Base-by-base conservation (phyloP, 345 rosid species). In the Eucalyptus regnans region DNA sequence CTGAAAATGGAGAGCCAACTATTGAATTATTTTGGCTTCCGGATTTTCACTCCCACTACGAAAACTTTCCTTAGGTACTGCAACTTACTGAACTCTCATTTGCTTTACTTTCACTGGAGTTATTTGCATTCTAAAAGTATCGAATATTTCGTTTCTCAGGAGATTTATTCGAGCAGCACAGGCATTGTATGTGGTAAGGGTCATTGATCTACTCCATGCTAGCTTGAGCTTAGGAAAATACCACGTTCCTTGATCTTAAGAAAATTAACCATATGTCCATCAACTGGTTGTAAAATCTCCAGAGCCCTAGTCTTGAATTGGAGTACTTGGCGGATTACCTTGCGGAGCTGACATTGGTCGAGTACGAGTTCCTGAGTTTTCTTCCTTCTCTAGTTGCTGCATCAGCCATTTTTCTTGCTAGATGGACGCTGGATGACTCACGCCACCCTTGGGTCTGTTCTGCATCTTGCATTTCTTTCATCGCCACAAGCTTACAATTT, bases 81-180 rank as follows among this genome's bases (percentile, higher is more conserved):
- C 9, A 85, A 25, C 48, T 64, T 81, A 68, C 33, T 33, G 18
- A 66, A 31, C 18, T 25, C 80, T 89, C 83, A 27, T 54, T 89
- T 41, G 27, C 66, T 76, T 20, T 41, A 20, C 29, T 41, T 76
- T 66, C 64, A 37, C 3, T 48, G 43, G 23, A 58, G 23, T 60
- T 50, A 50, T 43, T 86, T 79, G 46, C 89, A 43, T 86, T 22
- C 52, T 52, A 48, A 56, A 79, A 68, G 5, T 50, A 49, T 15
- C 50, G 31, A 41, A 51, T 20, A 29, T 33, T 48, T 48, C 27
- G 86, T 31, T 87, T 91, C 88, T 51, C 95, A 97, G 99, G 97
- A 96, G 99, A 91, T 97, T 92, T 89, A 92, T 96, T 79, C 95
- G 96, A 88, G 99, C 99, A 90, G 99, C 97, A 20, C 99, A 96